Evolutionary conservation across 495 filamentous ascomycete species (phyloP).

Genomic region (Pyrenopolyporus hunteri): DNA sequence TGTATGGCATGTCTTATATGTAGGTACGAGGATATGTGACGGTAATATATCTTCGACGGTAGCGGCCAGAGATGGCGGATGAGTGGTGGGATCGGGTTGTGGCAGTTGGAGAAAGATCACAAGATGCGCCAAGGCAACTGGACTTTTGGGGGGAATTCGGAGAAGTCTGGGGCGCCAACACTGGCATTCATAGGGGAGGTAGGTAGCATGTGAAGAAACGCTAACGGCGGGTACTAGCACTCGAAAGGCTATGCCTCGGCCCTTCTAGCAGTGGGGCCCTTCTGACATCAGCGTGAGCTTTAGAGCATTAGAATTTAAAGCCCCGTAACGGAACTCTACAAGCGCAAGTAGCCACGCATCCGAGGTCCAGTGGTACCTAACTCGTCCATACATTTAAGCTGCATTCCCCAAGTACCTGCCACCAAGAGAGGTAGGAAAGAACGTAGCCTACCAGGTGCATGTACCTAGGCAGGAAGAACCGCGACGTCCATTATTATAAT

Average conservation of each 20-base stretch:
- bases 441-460: too few species aligned
- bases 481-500: constrained; percentile 7
- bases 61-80: too few species aligned
- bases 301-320: constrained; percentile 13
- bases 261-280: constrained; percentile 18
- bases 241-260: constrained; percentile 34
- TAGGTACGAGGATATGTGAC: too few species aligned
- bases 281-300: constrained; percentile 39
- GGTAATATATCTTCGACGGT: too few species aligned
- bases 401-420: too few species aligned
- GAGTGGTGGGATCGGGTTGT: too few species aligned
- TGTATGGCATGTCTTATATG: too few species aligned
- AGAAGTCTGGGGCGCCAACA: constrained; percentile 9
- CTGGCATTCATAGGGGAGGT: not conserved
- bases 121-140: too few species aligned
- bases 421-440: too few species aligned
- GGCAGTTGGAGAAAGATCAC: too few species aligned
- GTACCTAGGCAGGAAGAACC: too few species aligned
- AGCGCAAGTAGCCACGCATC: constrained; percentile 24
- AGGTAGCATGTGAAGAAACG: constrained; percentile 30
- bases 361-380: constrained; percentile 27
- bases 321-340: constrained; percentile 21
- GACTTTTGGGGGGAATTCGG: constrained; percentile 12
- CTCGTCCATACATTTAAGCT: not conserved
- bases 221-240: constrained; percentile 13